phyloP scores from a whole-genome alignment of 2,329 filamentous ascomycete genomes.

The Cercospora sp. region DNA sequence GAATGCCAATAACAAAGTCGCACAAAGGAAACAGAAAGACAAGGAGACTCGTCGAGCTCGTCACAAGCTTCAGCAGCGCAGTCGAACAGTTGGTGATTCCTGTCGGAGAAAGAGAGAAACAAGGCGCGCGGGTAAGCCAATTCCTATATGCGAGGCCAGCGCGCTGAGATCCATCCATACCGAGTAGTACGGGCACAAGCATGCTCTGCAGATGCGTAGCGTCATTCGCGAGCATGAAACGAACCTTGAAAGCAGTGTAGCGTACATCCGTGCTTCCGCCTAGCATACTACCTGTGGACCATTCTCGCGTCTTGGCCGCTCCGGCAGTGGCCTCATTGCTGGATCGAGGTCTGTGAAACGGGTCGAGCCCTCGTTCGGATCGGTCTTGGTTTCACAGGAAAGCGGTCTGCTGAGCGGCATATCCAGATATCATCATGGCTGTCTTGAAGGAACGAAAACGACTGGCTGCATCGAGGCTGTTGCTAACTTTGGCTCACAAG shows the following conservation, averaged over 20 bases:
- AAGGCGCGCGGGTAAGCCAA: conserved; percentile 21
- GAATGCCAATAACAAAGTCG: conserved; percentile 38
- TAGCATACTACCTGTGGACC: conserved; percentile 11
- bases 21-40: conserved; percentile 41
- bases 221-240: conserved; percentile 32
- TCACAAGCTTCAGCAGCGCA: conserved; percentile 30
- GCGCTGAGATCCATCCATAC: conserved; percentile 20
- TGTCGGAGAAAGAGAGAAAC: conserved; percentile 24
- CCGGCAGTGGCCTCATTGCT: conserved; percentile 15
- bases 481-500: conserved; percentile 26
- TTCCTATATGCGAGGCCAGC: conserved; percentile 32
- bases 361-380: conserved; percentile 18
- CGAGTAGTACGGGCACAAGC: conserved; percentile 26
- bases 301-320: conserved; percentile 17
- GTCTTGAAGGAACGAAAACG: conserved; percentile 13
- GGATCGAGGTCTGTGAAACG: conserved; percentile 21
- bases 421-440: conserved; percentile 18
- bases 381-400: conserved; percentile 19
- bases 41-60: conserved; percentile 45
- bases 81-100: conserved; percentile 30
- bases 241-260: conserved; percentile 29
- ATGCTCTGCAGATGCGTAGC: conserved; percentile 23
- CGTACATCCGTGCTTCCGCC: conserved; percentile 27
- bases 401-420: conserved; percentile 15
- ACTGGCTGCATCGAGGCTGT: conserved; percentile 23